A percentile compares a stretch with the other conserved stretches of the same genome.
Conservation (phyloP, 2,329 filamentous ascomycete species). For the Alternaria conjuncta region DNA sequence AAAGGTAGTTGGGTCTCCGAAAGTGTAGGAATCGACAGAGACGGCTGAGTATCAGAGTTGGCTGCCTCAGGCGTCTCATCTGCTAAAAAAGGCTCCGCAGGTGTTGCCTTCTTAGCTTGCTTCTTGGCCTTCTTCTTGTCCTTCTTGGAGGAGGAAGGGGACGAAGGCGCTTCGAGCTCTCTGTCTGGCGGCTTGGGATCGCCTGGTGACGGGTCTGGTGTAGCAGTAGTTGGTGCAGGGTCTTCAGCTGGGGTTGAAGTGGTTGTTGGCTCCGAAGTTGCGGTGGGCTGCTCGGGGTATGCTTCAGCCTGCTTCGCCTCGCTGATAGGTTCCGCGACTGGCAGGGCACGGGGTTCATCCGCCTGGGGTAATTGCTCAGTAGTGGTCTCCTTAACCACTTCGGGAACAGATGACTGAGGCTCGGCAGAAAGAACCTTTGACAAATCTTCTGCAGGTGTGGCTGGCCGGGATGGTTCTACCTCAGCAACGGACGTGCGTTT, state of each 20-base stretch:
- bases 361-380: background rate
- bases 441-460: constrained; percentile 12
- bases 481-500: constrained; percentile 29
- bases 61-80: constrained; percentile 42
- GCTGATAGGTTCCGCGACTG: background rate
- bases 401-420: background rate
- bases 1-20: constrained; percentile 38
- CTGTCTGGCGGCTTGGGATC: constrained; percentile 9
- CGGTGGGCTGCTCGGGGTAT: background rate
- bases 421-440: constrained; percentile 6
- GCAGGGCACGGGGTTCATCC: background rate
- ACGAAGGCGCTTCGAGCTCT: constrained; percentile 13
- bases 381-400: background rate
- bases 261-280: background rate
- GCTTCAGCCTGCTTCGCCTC: constrained; percentile 7
- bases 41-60: constrained; percentile 42
- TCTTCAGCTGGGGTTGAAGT: constrained; percentile 1
- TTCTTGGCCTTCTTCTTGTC: constrained; percentile 37
- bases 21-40: constrained; percentile 35
- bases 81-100: constrained; percentile 42
- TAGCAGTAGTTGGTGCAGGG: background rate
- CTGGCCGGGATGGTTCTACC: constrained; percentile 15
- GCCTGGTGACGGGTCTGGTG: constrained; percentile 3
- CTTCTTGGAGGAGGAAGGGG: constrained; percentile 19
- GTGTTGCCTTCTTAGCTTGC: constrained; percentile 28